Percentiles rank a stretch among this genome's conserved stretches.
These are phyloP conservation scores for Agastache rugosa DNA, from an alignment of 257 asterid genomes.

Conservation along the genomic window DNA sequence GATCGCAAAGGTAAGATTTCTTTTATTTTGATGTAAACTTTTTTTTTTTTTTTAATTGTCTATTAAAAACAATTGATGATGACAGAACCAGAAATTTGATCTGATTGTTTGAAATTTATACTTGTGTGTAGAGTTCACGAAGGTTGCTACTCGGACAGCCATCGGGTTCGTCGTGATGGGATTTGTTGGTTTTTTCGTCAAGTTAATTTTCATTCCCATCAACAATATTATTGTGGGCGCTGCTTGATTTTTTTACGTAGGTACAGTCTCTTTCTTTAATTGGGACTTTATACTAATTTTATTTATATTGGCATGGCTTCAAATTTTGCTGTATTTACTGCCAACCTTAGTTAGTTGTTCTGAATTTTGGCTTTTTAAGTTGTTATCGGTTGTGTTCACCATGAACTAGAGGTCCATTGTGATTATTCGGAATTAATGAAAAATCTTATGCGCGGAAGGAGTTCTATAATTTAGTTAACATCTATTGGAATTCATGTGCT, in stretches of 20 bases:
- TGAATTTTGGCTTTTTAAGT: not conserved
- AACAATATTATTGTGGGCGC: slow-evolving; percentile 55
- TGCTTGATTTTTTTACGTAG: slow-evolving; percentile 17
- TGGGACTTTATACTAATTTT: not conserved
- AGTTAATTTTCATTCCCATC: slow-evolving; percentile 52
- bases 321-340: not conserved
- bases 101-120: not conserved
- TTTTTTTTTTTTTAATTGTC: not conserved
- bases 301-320: not conserved
- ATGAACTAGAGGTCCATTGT: not conserved
- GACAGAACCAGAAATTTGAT: no score
- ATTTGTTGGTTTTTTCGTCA: slow-evolving; percentile 54
- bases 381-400: not conserved
- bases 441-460: not conserved
- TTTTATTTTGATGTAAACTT: not conserved
- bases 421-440: not conserved
- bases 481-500: not conserved
- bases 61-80: not conserved
- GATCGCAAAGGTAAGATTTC: slow-evolving; percentile 51
- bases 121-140: slow-evolving; percentile 40
- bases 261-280: slow-evolving; percentile 1
- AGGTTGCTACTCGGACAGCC: slow-evolving; percentile 55
- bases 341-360: not conserved
- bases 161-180: slow-evolving; percentile 60
- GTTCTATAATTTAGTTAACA: not conserved